Percentiles rank a stretch among this genome's conserved stretches.
Conservation (phyloP, 2,329 filamentous ascomycete genomes). For the Penicillium freii region DNA sequence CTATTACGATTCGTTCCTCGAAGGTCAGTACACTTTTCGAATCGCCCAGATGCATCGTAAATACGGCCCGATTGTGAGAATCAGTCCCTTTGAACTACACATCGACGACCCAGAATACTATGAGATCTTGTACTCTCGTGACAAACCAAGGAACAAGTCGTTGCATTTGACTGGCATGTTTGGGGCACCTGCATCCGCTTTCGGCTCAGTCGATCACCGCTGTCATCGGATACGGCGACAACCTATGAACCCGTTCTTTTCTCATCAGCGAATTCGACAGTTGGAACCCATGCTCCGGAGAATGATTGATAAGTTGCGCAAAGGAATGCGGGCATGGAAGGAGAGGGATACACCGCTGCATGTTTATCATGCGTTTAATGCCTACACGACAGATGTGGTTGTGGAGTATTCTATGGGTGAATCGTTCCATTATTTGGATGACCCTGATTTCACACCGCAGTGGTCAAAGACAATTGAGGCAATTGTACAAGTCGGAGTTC, state of each 20-base stretch:
- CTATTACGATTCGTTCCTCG: too few relatives aligned
- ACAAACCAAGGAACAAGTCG: conserved; percentile 33
- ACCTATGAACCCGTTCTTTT: conserved; percentile 40
- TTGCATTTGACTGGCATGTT: conserved; percentile 30
- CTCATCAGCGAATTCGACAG: conserved; percentile 27
- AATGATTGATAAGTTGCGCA: conserved; percentile 27
- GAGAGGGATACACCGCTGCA: conserved; percentile 18
- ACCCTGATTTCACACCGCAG: conserved; percentile 30
- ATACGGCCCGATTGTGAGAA: too few relatives aligned
- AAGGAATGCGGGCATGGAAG: conserved; percentile 22
- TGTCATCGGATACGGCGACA: conserved; percentile 34
- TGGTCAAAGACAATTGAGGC: conserved; percentile 32
- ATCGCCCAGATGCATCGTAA: too few relatives aligned
- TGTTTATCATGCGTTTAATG: conserved; percentile 19
- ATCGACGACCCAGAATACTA: conserved; percentile 31
- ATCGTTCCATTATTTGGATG: conserved; percentile 33
- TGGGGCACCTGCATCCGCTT: conserved; percentile 32
- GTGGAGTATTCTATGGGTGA: conserved; percentile 43
- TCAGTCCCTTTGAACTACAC: conserved; percentile 27
- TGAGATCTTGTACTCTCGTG: conserved; percentile 23
- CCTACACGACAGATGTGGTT: conserved; percentile 46
- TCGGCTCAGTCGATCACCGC: conserved; percentile 31
- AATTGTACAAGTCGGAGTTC: conserved; percentile 20
- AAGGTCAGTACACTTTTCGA: too few relatives aligned
- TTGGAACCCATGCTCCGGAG: conserved; percentile 24